A percentile compares a stretch with the other conserved stretches of the same genome.
Conservation (phyloP, 192 early-diverging fungal species). For the Geranomyces michiganensis region DNA sequence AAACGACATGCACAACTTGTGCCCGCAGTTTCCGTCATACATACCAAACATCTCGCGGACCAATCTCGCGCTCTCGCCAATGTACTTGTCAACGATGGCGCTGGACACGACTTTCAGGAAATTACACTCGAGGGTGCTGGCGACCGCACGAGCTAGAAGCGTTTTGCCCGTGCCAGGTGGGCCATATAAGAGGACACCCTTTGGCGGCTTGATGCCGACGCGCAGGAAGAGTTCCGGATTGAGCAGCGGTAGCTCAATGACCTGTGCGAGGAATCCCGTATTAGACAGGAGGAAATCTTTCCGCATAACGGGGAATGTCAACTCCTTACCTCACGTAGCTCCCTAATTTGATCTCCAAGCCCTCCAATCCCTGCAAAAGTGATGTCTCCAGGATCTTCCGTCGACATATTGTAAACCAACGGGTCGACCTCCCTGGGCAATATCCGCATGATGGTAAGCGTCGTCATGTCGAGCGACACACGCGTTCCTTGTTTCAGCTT, state of each 20-base stretch:
- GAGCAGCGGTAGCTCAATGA: constrained; percentile 98
- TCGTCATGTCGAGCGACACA: constrained; percentile 99
- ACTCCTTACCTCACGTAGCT: constrained; percentile 80
- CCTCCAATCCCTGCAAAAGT: constrained; percentile 98
- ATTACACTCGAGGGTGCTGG: constrained; percentile 95
- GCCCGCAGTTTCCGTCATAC: neutral
- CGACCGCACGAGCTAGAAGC: constrained; percentile 94
- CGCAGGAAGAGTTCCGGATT: constrained; percentile 98
- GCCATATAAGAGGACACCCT: constrained; percentile 95
- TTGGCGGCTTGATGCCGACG: constrained; percentile 98
- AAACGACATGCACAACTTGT: no score
- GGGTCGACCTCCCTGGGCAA: constrained; percentile 98
- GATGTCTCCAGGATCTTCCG: constrained; percentile 93
- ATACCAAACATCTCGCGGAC: constrained; percentile 99
- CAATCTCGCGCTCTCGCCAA: constrained; percentile 96
- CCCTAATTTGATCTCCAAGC: constrained; percentile 93
- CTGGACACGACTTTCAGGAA: constrained; percentile 98
- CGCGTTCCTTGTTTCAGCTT: constrained; percentile 96
- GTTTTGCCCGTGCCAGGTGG: constrained; percentile 99
- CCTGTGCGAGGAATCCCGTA: constrained; percentile 41
- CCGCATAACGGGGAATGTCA: no score
- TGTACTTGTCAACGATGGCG: constrained; percentile 99
- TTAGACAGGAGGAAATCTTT: no score
- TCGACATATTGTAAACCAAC: constrained; percentile 99
- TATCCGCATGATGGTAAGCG: constrained; percentile 99